These are phyloP conservation scores for Prorocentrum cordatum DNA, from an alignment of 169 alveolate genomes.

Conservation along the genomic window DNA sequence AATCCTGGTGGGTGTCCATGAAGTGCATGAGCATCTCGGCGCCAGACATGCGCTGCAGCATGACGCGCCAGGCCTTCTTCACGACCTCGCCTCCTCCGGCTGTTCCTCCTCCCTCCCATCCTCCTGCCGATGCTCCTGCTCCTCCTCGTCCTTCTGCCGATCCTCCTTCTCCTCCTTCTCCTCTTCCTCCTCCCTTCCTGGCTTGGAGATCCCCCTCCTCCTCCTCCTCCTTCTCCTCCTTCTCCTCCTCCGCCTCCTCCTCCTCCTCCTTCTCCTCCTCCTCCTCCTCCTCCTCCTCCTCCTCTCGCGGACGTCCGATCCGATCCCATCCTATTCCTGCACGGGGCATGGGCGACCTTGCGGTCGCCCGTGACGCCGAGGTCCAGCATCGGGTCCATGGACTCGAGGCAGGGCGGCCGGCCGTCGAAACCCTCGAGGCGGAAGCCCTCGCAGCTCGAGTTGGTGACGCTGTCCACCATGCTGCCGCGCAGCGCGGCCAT, in stretches of 20 bases:
- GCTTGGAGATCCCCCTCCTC: no score
- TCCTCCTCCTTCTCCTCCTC: no score
- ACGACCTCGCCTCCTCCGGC: not conserved
- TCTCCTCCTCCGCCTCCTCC: no score
- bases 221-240: no score
- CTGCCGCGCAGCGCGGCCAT: conserved; percentile 39
- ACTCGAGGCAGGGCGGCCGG: conserved; percentile 41
- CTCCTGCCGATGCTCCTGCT: not conserved
- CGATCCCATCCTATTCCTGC: no score
- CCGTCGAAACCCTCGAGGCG: conserved; percentile 56
- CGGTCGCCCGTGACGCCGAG: conserved; percentile 32
- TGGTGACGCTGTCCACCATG: conserved; percentile 37
- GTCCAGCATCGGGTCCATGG: conserved; percentile 54
- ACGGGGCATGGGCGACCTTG: no score
- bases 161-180: not conserved
- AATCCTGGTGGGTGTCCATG: conserved; percentile 46
- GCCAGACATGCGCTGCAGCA: conserved; percentile 44
- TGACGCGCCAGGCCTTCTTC: conserved; percentile 21
- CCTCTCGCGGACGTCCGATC: no score
- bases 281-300: no score
- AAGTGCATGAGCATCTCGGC: conserved; percentile 21
- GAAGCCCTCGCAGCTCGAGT: conserved; percentile 50
- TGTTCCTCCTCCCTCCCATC: not conserved
- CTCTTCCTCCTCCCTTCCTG: no score
- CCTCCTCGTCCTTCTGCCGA: not conserved